These are phyloP conservation scores for Rhinocladiella mackenziei DNA, from an alignment of 2,329 filamentous ascomycete species.

Conservation along the genomic window DNA sequence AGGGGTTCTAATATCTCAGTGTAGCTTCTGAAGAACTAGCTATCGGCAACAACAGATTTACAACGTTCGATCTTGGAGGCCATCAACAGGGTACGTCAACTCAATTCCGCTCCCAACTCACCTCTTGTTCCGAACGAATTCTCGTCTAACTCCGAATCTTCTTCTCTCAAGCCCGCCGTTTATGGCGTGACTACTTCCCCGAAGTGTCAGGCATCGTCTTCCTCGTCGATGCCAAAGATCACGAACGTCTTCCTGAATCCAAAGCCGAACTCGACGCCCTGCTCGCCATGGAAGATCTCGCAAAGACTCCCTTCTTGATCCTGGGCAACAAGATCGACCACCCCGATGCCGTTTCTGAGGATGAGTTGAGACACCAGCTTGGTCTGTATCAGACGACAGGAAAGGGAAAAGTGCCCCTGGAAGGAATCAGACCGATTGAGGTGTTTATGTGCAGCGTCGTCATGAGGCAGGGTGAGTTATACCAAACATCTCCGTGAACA, in stretches of 20 bases:
- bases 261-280: slow-evolving; percentile 97
- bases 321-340: slow-evolving; percentile 99
- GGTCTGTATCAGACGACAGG: slow-evolving; percentile 95
- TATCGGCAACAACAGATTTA: slow-evolving; percentile 91
- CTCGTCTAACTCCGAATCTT: slow-evolving; percentile 1
- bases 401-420: slow-evolving; percentile 88
- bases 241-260: slow-evolving; percentile 87
- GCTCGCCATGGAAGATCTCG: slow-evolving; percentile 91
- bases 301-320: slow-evolving; percentile 92
- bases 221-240: slow-evolving; percentile 95
- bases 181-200: slow-evolving; percentile 97
- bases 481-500: too few species aligned
- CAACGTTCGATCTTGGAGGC: slow-evolving; percentile 88
- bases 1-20: background rate
- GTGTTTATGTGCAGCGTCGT: slow-evolving; percentile 99
- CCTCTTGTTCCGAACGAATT: too few species aligned
- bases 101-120: slow-evolving; percentile 23
- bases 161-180: slow-evolving; percentile 64
- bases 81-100: slow-evolving; percentile 73
- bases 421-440: slow-evolving; percentile 92
- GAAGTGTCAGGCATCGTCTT: slow-evolving; percentile 97
- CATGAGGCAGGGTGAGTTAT: slow-evolving; percentile 77
- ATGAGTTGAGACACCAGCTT: slow-evolving; percentile 86
- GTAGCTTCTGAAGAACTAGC: slow-evolving; percentile 84
- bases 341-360: slow-evolving; percentile 90